Evolutionary conservation across 345 rosid genomes (phyloP).

Genomic region (Brassica cretica): DNA sequence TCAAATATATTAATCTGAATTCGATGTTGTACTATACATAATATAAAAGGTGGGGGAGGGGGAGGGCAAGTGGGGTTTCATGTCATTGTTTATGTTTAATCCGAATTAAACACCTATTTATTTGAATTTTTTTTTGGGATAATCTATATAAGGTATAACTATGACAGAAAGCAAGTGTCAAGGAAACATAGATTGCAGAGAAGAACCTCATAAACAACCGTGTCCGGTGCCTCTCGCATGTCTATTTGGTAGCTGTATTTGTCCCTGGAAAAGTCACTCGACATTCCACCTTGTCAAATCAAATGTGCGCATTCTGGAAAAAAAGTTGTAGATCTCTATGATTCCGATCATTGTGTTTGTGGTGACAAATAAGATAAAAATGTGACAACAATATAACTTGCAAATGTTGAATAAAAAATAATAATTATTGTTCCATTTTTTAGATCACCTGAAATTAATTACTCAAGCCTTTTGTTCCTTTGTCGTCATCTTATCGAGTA

Average conservation of each 20-base stretch:
- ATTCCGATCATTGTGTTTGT: neutral
- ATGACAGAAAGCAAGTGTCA: conserved; percentile 13
- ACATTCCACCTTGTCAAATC: neutral
- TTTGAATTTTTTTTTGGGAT: neutral
- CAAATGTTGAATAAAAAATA: neutral
- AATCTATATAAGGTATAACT: neutral
- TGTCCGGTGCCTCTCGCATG: conserved; percentile 25
- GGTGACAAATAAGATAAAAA: neutral
- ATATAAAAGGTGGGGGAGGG: neutral
- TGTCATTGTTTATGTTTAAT: neutral
- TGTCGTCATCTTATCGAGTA: neutral
- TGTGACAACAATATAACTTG: neutral
- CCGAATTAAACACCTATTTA: neutral
- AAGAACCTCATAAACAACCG: neutral
- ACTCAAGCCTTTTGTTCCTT: neutral
- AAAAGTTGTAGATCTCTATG: neutral
- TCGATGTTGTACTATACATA: neutral
- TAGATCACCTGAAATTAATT: neutral
- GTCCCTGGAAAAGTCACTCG: conserved; percentile 11
- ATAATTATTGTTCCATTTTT: neutral
- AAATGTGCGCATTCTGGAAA: neutral
- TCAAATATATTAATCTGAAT: neutral
- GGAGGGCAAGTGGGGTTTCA: neutral
- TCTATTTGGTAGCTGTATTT: conserved; percentile 19
- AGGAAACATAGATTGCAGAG: neutral